phyloP scores from a whole-genome alignment of 176 grass and related monocot species.

The Bromus sterilis region DNA sequence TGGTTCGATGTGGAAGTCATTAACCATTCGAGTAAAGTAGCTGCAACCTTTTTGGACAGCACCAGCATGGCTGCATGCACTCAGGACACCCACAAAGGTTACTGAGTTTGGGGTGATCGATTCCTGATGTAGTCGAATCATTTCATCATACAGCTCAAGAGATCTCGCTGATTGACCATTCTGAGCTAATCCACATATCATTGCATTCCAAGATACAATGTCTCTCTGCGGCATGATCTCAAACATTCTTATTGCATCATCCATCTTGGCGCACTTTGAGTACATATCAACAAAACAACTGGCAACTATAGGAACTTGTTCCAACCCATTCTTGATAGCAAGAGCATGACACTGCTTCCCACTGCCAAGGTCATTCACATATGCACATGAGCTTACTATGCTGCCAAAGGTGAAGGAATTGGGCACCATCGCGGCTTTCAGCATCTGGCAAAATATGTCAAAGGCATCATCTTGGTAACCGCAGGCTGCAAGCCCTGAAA shows the following conservation, averaged over 20 bases:
- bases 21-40: slow-evolving; percentile 5
- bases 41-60: slow-evolving; percentile 1
- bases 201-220: slow-evolving; percentile 9
- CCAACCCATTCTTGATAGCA: slow-evolving; percentile 26
- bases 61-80: slow-evolving; percentile 2
- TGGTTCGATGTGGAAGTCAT: not conserved
- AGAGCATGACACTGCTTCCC: slow-evolving; percentile 29
- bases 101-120: not conserved
- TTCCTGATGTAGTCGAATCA: not conserved
- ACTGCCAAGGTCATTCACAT: not conserved
- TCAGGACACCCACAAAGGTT: slow-evolving; percentile 3
- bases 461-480: slow-evolving; percentile 10
- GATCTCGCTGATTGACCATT: not conserved
- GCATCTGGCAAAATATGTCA: slow-evolving; percentile 2
- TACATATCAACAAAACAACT: not conserved
- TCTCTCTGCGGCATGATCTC: not conserved
- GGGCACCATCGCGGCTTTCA: not conserved
- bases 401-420: slow-evolving; percentile 34
- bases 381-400: slow-evolving; percentile 16
- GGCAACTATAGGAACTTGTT: not conserved
- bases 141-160: not conserved
- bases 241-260: slow-evolving; percentile 5
- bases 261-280: not conserved
- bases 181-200: slow-evolving; percentile 5
- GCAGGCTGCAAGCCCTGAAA: not conserved